phyloP scores from a whole-genome alignment of 2,329 filamentous ascomycete genomes.

The Pseudovirgaria hyperparasitica region DNA sequence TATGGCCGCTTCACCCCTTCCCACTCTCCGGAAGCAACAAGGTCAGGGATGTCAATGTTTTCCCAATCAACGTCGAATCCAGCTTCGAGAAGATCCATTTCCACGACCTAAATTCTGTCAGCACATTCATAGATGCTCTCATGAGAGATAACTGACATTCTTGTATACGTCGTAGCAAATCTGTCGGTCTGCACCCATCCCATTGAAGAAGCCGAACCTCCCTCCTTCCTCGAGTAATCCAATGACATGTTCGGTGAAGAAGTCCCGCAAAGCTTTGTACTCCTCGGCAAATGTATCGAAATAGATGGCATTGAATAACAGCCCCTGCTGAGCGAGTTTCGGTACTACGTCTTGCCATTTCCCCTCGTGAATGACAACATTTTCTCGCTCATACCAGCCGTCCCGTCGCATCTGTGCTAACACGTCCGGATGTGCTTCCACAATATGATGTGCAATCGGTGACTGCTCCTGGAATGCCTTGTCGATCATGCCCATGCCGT shows the following conservation, averaged over 20 bases:
- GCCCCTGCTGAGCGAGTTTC: conserved; percentile 28
- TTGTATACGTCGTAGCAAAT: conserved; percentile 96
- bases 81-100: conserved; percentile 81
- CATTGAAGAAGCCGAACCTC: conserved; percentile 52
- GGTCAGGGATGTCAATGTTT: conserved; percentile 58
- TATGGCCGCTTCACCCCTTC: conserved; percentile 77
- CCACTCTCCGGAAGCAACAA: conserved; percentile 69
- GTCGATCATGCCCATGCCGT: conserved; percentile 40
- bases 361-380: conserved; percentile 36
- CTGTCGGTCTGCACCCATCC: conserved; percentile 79
- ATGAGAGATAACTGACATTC: conserved; percentile 40
- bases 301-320: conserved; percentile 51
- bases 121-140: conserved; percentile 2
- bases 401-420: conserved; percentile 31
- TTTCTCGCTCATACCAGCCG: conserved; percentile 36
- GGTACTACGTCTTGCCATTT: conserved; percentile 38
- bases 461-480: conserved; percentile 31
- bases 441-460: conserved; percentile 35
- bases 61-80: conserved; percentile 85
- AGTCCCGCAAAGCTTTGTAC: conserved; percentile 70
- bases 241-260: conserved; percentile 81
- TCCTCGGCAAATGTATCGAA: conserved; percentile 97
- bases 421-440: conserved; percentile 39
- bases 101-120: conserved; percentile 42
- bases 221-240: conserved; percentile 55